Evolutionary conservation across 306 rosid genomes (phyloP), one percentile per base, ranked within the genome.

Genomic region (Malus asiatica): DNA sequence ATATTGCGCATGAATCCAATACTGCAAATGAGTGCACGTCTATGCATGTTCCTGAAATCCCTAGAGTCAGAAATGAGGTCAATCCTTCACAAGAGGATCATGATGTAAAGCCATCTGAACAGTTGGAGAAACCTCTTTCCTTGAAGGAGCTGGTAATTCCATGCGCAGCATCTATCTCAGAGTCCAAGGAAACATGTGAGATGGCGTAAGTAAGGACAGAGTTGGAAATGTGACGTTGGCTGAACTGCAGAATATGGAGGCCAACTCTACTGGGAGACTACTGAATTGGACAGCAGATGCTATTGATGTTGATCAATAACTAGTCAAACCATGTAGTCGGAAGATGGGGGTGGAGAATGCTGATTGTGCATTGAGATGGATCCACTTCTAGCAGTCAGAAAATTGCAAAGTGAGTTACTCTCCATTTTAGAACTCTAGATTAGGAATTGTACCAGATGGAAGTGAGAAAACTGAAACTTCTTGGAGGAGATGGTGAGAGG

Each of bases 361-460:
- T 66, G 89, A 87, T 68, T 73, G 69, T 79, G 84, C 79, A 33
- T 76, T 69, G 18, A 59, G 74, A 71, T 80, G 68, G 74, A 35
- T 35, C 40, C 96, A 75, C 80, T 83, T 83, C 87, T 71, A 78
- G 78, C 81, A 8, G 80, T 69, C 88, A 76, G 85, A 87, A 79
- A 88, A 84, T 82, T 83, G 84, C 45, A 82, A 90, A 95, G 97
- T 87, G 90, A 95, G 97, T 92, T 87, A 86, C 86, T 81, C 85
- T 82, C 83, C 2, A 48, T 84, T 81, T 87, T 91, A 87, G 86
- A 90, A 80, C 82, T 85, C 88, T 80, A 89, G 90, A 82, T 90
- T 93, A 79, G 85, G 72, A 86, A 82, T 80, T 84, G 76, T 84
- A 77, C 84, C 71, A 71, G 93, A 91, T 84, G 92, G 88, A 87